Conservation (phyloP, 2,329 filamentous ascomycete species). For the Colletotrichum chlorophyti region DNA sequence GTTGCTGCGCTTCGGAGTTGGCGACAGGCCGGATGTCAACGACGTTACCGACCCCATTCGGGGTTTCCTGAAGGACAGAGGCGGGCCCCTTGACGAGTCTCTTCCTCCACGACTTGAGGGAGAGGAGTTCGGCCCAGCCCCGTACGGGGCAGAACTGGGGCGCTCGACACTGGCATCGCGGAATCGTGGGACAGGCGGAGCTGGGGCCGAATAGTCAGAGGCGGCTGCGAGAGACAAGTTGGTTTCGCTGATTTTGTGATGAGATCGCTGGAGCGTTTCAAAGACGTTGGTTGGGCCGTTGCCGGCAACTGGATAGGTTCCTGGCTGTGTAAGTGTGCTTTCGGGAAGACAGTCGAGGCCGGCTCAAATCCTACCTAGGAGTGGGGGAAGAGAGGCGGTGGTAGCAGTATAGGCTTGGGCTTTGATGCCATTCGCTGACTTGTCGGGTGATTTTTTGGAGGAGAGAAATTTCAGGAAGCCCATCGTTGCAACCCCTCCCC, state of each 20-base stretch:
- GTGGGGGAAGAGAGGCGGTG: slow-evolving; percentile 43
- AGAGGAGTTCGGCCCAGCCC: slow-evolving; percentile 14
- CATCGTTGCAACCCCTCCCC: slow-evolving; percentile 35
- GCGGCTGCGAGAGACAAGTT: slow-evolving; percentile 31
- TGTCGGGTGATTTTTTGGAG: slow-evolving; percentile 34
- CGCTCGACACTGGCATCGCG: slow-evolving; percentile 38
- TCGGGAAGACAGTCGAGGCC: not conserved
- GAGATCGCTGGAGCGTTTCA: slow-evolving; percentile 43
- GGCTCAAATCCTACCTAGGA: slow-evolving; percentile 37
- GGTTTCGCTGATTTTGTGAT: slow-evolving; percentile 36
- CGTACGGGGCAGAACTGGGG: slow-evolving; percentile 44
- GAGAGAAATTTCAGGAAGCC: slow-evolving; percentile 43
- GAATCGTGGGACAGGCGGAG: slow-evolving; percentile 37
- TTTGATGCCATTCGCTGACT: slow-evolving; percentile 35
- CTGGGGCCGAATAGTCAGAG: slow-evolving; percentile 37
- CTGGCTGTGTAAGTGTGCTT: slow-evolving; percentile 33
- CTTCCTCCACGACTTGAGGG: slow-evolving; percentile 22
- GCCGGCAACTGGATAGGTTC: slow-evolving; percentile 47
- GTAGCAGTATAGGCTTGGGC: slow-evolving; percentile 46
- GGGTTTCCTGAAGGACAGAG: slow-evolving; percentile 28
- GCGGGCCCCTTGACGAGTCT: slow-evolving; percentile 27
- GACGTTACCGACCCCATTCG: slow-evolving; percentile 14
- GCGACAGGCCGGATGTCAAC: slow-evolving; percentile 1
- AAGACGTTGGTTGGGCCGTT: slow-evolving; percentile 45
- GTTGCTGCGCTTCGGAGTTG: not conserved